Percentiles rank a stretch among this genome's conserved stretches.
Conservation (phyloP, 257 asterid genomes). For the Cinchona pubescens region DNA sequence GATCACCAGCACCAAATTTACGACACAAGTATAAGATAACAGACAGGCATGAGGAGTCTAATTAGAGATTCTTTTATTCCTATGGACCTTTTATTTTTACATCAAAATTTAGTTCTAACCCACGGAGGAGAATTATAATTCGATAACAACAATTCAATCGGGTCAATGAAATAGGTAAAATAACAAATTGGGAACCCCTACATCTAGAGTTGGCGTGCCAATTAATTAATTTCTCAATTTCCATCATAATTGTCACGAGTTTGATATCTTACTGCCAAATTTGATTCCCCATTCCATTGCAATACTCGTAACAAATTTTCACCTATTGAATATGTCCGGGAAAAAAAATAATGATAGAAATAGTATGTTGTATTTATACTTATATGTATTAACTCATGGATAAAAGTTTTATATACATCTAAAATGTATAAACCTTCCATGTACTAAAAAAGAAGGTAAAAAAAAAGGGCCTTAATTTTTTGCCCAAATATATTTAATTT, state of each 20-base stretch:
- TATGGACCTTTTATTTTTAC: slow-evolving; percentile 1
- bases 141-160: slow-evolving; percentile 7
- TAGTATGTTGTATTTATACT: too few species aligned
- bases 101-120: neutral
- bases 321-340: neutral
- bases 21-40: slow-evolving; percentile 26
- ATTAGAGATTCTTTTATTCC: slow-evolving; percentile 21
- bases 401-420: too few species aligned
- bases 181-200: neutral
- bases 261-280: neutral
- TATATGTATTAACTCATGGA: too few species aligned
- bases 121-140: slow-evolving; percentile 9
- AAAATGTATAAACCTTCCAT: too few species aligned
- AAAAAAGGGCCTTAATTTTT: too few species aligned
- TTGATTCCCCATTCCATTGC: neutral
- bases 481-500: too few species aligned
- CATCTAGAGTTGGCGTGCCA: neutral
- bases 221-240: neutral
- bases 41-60: slow-evolving; percentile 43
- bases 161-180: slow-evolving; percentile 10
- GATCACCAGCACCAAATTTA: slow-evolving; percentile 15
- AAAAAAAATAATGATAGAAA: too few species aligned
- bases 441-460: too few species aligned
- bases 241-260: neutral
- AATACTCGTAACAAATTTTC: neutral